Evolutionary conservation across 257 asterid genomes (phyloP).

Genomic region (Nicotiana otophora): DNA sequence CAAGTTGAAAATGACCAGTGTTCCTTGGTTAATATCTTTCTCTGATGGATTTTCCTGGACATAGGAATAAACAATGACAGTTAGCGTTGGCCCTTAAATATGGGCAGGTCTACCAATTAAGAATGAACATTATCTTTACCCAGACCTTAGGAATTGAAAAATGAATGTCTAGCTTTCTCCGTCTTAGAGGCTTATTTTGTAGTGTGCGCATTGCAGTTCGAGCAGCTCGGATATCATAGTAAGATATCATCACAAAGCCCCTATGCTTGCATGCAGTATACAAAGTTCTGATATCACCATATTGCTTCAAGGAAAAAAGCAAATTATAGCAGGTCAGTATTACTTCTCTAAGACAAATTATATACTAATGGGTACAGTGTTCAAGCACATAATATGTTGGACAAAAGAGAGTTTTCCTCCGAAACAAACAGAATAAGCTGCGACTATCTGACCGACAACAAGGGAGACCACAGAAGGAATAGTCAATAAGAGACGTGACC

Average conservation of each 20-base stretch:
- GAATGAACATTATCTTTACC: not conserved
- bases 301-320: conserved; percentile 50
- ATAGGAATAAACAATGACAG: conserved; percentile 9
- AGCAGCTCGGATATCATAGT: conserved; percentile 98
- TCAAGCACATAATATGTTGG: not conserved
- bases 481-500: not conserved
- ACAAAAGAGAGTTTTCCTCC: not conserved
- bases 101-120: not conserved
- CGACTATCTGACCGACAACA: not conserved
- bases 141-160: conserved; percentile 94
- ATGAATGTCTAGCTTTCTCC: conserved; percentile 94
- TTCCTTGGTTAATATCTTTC: conserved; percentile 93
- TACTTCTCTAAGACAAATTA: not conserved
- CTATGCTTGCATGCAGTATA: conserved; percentile 97
- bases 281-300: conserved; percentile 92
- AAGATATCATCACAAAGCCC: conserved; percentile 98
- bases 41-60: conserved; percentile 94
- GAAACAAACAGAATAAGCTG: not conserved
- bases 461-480: not conserved
- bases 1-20: conserved; percentile 90
- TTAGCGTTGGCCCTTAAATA: not conserved
- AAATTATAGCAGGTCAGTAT: not conserved
- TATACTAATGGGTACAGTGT: not conserved
- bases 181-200: conserved; percentile 83
- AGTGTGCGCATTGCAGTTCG: conserved; percentile 83